Evolutionary conservation across 192 early-diverging fungal species (phyloP).

Genomic region (Pilobolus umbonatus): DNA sequence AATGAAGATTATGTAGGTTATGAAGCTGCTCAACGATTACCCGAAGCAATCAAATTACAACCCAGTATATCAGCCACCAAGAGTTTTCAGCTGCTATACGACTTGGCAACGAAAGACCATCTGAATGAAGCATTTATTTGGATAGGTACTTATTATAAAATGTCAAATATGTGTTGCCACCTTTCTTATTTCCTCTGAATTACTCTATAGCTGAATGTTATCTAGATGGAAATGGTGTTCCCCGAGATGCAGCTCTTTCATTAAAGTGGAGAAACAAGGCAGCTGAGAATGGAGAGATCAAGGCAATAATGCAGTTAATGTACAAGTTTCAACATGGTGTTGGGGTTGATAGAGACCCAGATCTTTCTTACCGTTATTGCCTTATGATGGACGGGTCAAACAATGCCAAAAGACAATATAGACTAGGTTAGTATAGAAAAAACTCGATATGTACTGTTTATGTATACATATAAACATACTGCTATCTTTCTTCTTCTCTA

Average conservation of each 20-base stretch:
- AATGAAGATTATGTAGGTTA: too few species aligned
- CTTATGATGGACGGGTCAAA: conserved; percentile 8
- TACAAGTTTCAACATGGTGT: conserved; percentile 14
- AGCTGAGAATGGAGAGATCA: conserved; percentile 15
- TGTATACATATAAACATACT: too few species aligned
- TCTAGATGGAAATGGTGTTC: conserved; percentile 20
- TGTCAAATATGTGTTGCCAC: neutral
- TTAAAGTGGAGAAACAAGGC: conserved; percentile 24
- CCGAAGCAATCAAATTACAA: neutral
- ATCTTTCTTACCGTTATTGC: conserved; percentile 16
- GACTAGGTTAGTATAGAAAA: conserved; percentile 15
- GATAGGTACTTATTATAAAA: conserved; percentile 22
- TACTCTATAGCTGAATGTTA: conserved; percentile 29
- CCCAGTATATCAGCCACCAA: conserved; percentile 9
- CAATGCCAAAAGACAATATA: conserved; percentile 11
- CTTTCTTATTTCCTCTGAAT: neutral
- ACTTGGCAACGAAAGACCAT: conserved; percentile 19
- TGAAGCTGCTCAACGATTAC: neutral
- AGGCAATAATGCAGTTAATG: conserved; percentile 16
- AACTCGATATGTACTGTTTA: too few species aligned
- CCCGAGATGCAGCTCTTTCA: conserved; percentile 5
- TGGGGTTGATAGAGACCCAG: neutral
- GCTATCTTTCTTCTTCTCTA: too few species aligned
- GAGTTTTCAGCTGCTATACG: conserved; percentile 16
- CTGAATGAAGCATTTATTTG: conserved; percentile 26